Percentiles rank a stretch among this genome's conserved stretches.
Evolutionary conservation across 1,284 basidiomycete genomes (phyloP).

Genomic region (Lentinula novae-zelandiae): DNA sequence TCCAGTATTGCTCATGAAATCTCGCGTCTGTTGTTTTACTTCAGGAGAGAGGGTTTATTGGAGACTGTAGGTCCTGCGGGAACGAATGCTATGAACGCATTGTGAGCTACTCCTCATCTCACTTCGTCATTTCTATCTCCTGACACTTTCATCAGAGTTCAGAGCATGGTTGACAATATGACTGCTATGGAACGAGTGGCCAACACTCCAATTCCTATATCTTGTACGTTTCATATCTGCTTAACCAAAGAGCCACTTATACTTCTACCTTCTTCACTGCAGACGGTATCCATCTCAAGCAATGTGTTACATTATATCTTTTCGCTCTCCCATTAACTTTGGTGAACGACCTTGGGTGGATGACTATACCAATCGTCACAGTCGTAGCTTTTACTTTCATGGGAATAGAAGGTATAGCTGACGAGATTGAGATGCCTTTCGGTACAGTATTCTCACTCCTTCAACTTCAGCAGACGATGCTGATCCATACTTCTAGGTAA

Average conservation of each 20-base stretch:
- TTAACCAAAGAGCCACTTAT: background rate
- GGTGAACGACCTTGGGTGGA: slow-evolving; percentile 75
- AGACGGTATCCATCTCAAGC: slow-evolving; percentile 89
- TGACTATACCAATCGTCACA: slow-evolving; percentile 78
- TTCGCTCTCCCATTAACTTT: slow-evolving; percentile 85
- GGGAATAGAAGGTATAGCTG: slow-evolving; percentile 91
- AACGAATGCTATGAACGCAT: slow-evolving; percentile 67
- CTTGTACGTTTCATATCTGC: slow-evolving; percentile 43
- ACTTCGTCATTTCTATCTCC: slow-evolving; percentile 1
- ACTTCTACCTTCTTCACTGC: slow-evolving; percentile 1
- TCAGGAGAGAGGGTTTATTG: slow-evolving; percentile 73
- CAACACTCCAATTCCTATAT: slow-evolving; percentile 77
- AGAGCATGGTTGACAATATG: slow-evolving; percentile 80
- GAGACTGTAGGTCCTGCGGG: slow-evolving; percentile 71
- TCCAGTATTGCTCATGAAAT: slow-evolving; percentile 78
- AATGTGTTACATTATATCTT: slow-evolving; percentile 87
- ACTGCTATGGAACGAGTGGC: slow-evolving; percentile 84
- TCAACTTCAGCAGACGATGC: slow-evolving; percentile 6
- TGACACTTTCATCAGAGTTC: slow-evolving; percentile 43
- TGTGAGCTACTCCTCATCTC: slow-evolving; percentile 34
- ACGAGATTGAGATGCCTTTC: slow-evolving; percentile 90
- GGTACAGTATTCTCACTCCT: slow-evolving; percentile 36
- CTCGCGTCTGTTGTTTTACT: slow-evolving; percentile 62
- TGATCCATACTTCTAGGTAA: slow-evolving; percentile 36
- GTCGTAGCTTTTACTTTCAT: slow-evolving; percentile 86